Evolutionary conservation across 768 basidiomycete genomes (phyloP), one percentile per base, ranked within the genome.

Genomic region (Mycena olivaceomarginata): DNA sequence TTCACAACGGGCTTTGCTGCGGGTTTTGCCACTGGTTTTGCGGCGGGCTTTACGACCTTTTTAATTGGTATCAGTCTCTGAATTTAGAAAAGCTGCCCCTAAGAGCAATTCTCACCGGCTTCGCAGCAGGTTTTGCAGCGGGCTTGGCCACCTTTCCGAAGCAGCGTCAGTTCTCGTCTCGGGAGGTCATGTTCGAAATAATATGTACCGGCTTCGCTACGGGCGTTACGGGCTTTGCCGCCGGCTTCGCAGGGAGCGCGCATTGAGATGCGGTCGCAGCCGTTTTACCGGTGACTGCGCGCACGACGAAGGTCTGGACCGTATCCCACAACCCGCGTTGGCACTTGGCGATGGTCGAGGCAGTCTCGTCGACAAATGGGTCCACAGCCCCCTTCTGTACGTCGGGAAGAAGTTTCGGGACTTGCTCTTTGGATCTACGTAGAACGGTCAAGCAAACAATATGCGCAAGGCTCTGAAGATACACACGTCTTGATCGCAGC

Each of bases 271-370:
- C 41, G 25, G 57, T 62, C 1, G 69, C 43, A 41, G 69, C 69
- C 2, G 22, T 22, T 39, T 60, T 46, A 31, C 59, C 59, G 12
- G 69, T 60, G 25, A 39, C 43, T 2, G 69, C 69, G 6, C 69
- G 69, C n/a, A 70, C 68, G 48, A 74, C 72, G 20, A 74, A 59
- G 53, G 59, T 56, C 16, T 59, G 72, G 22, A 67, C 39, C 41
- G 16, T 22, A 1, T 48, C 65, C 72, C 51, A 74, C 64, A 74
- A 9, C 22, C 72, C 64, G 43, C 53, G 63, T 25, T 46, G 18
- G 53, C 65, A 59, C 41, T 67, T 67, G 40, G 72, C 72, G 39
- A 67, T 67, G 40, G 65, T 67, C 43, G 72, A 67, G 10, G 64
- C 63, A 46, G 64, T 66, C 56, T 74, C 51, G 41, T 74, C 56